These are phyloP conservation scores for Penicillium sumatraense DNA, from an alignment of 2,329 filamentous ascomycete genomes.

Conservation along the genomic window DNA sequence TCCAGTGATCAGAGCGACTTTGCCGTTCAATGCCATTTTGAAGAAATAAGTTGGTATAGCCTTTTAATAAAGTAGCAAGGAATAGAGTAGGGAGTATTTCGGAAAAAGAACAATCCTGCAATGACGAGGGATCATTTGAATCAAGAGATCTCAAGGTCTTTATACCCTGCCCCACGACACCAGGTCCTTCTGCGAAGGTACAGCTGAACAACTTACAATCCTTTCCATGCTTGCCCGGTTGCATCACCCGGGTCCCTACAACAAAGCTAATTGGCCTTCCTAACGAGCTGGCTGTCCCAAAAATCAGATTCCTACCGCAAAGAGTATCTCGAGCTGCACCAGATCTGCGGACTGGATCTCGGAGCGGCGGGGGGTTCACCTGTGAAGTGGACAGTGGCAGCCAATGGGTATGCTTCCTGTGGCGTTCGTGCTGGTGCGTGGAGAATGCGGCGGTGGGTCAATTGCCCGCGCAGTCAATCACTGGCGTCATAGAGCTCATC, in stretches of 20 bases:
- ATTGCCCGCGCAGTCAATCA: neutral
- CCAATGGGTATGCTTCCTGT: slow-evolving; percentile 1
- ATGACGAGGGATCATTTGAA: neutral
- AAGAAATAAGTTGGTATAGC: neutral
- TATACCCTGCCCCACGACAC: neutral
- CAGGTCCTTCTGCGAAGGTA: neutral
- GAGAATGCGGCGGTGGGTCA: neutral
- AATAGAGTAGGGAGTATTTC: neutral
- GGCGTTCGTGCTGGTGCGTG: neutral
- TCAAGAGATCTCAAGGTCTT: neutral
- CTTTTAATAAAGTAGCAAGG: neutral
- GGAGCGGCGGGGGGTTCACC: no score
- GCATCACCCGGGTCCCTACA: neutral
- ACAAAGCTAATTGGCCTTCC: neutral
- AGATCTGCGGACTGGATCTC: neutral
- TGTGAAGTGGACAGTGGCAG: neutral
- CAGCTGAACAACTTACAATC: neutral
- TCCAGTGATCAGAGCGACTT: slow-evolving; percentile 49
- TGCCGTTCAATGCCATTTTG: slow-evolving; percentile 44
- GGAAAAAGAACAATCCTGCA: neutral
- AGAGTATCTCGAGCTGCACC: neutral
- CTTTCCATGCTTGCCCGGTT: neutral
- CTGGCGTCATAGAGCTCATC: neutral
- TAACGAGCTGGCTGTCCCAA: neutral
- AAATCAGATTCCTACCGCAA: neutral